Conservation (phyloP, 305 asterid genomes). For the Fraxinus floribunda region DNA sequence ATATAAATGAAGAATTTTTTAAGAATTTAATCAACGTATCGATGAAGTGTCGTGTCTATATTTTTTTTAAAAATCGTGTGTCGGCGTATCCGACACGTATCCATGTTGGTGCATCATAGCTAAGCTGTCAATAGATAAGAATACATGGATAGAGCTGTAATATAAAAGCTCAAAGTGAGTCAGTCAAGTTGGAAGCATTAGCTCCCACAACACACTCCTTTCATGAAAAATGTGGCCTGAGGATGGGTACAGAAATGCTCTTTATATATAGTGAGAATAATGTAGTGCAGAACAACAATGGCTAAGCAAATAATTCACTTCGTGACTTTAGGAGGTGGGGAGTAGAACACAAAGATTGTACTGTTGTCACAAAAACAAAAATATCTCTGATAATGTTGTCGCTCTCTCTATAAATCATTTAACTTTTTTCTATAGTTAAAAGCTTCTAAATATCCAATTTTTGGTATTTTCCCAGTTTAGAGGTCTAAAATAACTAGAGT, state of each 20-base stretch:
- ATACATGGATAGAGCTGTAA: not conserved
- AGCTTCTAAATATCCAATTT: not conserved
- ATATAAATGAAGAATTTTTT: too few species aligned
- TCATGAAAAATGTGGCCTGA: not conserved
- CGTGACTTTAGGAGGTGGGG: not conserved
- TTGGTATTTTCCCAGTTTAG: not conserved
- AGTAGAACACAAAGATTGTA: not conserved
- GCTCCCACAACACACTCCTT: not conserved
- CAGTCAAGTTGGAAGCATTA: not conserved
- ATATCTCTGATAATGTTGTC: not conserved
- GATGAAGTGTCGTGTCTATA: too few species aligned
- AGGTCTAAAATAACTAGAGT: conserved; percentile 1
- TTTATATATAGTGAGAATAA: not conserved
- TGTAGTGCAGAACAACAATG: not conserved
- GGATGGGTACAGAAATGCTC: not conserved
- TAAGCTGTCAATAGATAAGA: conserved; percentile 6
- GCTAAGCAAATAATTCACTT: not conserved
- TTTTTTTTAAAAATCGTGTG: too few species aligned
- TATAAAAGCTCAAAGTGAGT: not conserved
- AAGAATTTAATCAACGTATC: too few species aligned
- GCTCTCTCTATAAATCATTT: not conserved
- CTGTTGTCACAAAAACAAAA: not conserved
- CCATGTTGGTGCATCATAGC: too few species aligned
- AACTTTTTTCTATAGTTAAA: not conserved
- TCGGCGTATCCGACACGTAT: too few species aligned